Percentiles rank a stretch among this genome's conserved stretches.
These are phyloP conservation scores for Yarrowia yakushimensis DNA, from an alignment of 805 yeast genomes.

Conservation along the genomic window DNA sequence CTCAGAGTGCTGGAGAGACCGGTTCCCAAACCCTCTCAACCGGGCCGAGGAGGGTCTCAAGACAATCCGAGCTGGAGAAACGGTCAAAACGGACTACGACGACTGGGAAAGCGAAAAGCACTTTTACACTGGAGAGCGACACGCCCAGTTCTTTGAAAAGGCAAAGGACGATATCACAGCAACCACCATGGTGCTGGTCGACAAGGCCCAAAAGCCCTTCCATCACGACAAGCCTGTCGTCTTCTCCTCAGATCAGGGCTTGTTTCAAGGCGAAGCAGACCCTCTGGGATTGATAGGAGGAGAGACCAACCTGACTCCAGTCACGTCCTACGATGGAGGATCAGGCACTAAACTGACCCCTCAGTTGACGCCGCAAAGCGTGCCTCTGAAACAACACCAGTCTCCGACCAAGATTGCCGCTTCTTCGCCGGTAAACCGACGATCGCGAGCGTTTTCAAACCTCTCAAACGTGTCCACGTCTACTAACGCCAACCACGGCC, in stretches of 20 bases:
- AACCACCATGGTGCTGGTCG: slow-evolving; percentile 26
- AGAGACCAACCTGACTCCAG: slow-evolving; percentile 1
- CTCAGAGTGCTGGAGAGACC: slow-evolving; percentile 34
- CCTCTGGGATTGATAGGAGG: slow-evolving; percentile 27
- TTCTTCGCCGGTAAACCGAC: not conserved
- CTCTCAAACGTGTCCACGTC: not conserved
- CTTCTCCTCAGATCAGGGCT: slow-evolving; percentile 33
- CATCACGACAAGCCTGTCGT: slow-evolving; percentile 27
- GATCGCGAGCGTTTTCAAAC: not conserved
- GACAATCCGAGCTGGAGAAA: slow-evolving; percentile 33
- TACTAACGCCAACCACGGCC: slow-evolving; percentile 1
- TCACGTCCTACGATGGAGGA: not conserved
- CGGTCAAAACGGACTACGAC: slow-evolving; percentile 34
- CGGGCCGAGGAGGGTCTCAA: slow-evolving; percentile 34
- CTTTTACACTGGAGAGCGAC: slow-evolving; percentile 24
- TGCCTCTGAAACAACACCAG: not conserved
- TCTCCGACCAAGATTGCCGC: not conserved
- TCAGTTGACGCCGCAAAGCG: not conserved
- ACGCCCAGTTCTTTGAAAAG: slow-evolving; percentile 41
- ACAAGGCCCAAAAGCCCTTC: slow-evolving; percentile 13
- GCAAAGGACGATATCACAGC: slow-evolving; percentile 41
- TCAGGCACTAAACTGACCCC: not conserved
- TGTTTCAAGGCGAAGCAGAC: slow-evolving; percentile 34
- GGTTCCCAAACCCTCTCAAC: slow-evolving; percentile 34
- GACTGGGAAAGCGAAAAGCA: slow-evolving; percentile 29